Evolutionary conservation across 106 monocot genomes (phyloP).

Genomic region (Apostasia ramifera): DNA sequence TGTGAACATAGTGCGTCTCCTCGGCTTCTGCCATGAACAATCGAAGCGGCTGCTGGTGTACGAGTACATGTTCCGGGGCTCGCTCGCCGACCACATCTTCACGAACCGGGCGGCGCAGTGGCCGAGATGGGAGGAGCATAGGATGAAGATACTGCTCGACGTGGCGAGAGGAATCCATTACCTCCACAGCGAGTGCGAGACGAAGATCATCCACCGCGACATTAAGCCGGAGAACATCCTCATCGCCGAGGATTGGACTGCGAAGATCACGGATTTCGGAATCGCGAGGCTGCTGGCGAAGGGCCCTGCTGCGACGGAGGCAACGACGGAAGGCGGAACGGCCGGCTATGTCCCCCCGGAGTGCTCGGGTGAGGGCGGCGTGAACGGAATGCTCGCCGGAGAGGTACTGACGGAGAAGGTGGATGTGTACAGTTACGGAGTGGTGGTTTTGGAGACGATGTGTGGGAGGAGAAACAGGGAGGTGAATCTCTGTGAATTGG

Average conservation of each 20-base stretch:
- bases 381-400: too few species aligned
- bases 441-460: too few species aligned
- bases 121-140: background rate
- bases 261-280: conserved; percentile 44
- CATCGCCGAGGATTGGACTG: conserved; percentile 4
- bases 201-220: conserved; percentile 6
- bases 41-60: background rate
- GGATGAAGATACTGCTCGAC: background rate
- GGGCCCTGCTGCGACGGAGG: background rate
- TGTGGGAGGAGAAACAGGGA: too few species aligned
- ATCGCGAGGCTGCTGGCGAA: conserved; percentile 24
- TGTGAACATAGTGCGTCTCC: background rate
- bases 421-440: too few species aligned
- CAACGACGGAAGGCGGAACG: too few species aligned
- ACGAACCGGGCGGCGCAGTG: background rate
- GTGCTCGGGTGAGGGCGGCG: too few species aligned
- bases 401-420: too few species aligned
- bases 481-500: background rate
- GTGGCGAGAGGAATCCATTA: background rate
- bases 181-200: background rate
- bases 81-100: background rate
- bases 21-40: conserved; percentile 4
- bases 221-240: conserved; percentile 5
- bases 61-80: background rate
- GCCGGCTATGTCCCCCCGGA: too few species aligned